Evolutionary conservation across 139 green algal genomes (phyloP).

Genomic region (Coelastrella sp.): DNA sequence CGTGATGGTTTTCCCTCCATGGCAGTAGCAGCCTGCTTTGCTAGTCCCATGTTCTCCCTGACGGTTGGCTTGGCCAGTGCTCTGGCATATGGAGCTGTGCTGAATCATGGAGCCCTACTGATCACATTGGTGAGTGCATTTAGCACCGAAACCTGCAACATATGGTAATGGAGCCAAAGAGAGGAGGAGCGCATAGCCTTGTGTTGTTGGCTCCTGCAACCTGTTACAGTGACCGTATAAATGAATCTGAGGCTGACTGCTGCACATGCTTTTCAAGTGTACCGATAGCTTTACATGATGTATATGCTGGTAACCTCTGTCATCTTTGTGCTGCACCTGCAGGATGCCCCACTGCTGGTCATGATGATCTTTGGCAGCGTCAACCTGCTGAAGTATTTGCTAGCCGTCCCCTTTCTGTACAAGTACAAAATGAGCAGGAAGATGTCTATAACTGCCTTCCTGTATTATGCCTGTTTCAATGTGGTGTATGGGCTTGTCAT

Average conservation of each 20-base stretch:
- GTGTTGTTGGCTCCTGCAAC: too few species aligned
- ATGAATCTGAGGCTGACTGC: too few species aligned
- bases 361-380: constrained; percentile 42
- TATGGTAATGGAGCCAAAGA: neutral
- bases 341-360: constrained; percentile 29
- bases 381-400: constrained; percentile 55
- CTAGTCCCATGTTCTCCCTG: constrained; percentile 68
- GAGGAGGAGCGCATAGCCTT: neutral
- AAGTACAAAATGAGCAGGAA: constrained; percentile 51
- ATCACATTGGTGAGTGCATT: neutral
- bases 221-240: too few species aligned
- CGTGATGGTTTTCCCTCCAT: constrained; percentile 60
- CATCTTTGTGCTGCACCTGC: neutral
- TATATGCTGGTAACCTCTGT: neutral
- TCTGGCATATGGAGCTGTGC: constrained; percentile 20
- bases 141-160: too few species aligned
- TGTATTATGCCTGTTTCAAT: constrained; percentile 60
- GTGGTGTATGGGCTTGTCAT: constrained; percentile 48
- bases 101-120: neutral
- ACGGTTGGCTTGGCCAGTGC: constrained; percentile 54
- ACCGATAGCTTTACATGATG: too few species aligned
- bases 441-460: constrained; percentile 41
- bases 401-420: constrained; percentile 59
- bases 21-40: constrained; percentile 76
- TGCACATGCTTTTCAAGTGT: too few species aligned